Conservation (phyloP, 257 asterid genomes). For the Rhazya stricta region DNA sequence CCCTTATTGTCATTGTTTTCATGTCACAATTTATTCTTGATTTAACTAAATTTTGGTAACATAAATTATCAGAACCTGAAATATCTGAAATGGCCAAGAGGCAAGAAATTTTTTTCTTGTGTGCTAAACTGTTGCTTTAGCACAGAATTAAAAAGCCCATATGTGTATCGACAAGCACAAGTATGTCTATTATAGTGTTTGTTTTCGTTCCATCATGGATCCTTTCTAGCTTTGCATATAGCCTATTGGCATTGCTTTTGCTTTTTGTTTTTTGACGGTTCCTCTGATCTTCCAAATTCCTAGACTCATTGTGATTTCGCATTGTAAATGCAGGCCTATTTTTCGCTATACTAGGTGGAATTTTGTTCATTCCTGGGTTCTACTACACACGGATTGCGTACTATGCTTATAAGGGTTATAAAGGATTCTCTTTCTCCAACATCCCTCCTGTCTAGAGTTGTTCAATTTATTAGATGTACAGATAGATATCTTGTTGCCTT, state of each 20-base stretch:
- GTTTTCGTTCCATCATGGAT: background rate
- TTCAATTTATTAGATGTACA: conserved; percentile 45
- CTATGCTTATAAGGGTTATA: conserved; percentile 95
- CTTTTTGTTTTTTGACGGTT: background rate
- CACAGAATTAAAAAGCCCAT: background rate
- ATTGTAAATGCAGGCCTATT: conserved; percentile 54
- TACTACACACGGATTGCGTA: conserved; percentile 88
- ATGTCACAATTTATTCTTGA: background rate
- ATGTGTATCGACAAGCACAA: background rate
- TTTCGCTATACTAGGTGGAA: conserved; percentile 79
- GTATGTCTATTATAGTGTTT: background rate
- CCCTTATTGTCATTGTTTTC: background rate
- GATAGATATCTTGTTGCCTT: conserved; percentile 23
- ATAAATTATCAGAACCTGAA: background rate
- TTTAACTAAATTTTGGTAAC: background rate
- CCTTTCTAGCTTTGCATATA: background rate
- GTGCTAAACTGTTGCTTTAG: background rate
- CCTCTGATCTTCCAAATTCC: background rate
- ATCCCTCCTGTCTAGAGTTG: conserved; percentile 69
- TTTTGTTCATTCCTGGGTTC: conserved; percentile 88
- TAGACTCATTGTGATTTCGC: conserved; percentile 3
- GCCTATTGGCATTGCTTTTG: background rate
- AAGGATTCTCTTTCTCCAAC: conserved; percentile 88
- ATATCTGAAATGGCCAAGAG: background rate
- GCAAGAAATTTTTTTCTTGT: background rate